These are phyloP conservation scores for Trichoderma sp. DNA, from an alignment of 2,329 filamentous ascomycete genomes.

Conservation along the genomic window DNA sequence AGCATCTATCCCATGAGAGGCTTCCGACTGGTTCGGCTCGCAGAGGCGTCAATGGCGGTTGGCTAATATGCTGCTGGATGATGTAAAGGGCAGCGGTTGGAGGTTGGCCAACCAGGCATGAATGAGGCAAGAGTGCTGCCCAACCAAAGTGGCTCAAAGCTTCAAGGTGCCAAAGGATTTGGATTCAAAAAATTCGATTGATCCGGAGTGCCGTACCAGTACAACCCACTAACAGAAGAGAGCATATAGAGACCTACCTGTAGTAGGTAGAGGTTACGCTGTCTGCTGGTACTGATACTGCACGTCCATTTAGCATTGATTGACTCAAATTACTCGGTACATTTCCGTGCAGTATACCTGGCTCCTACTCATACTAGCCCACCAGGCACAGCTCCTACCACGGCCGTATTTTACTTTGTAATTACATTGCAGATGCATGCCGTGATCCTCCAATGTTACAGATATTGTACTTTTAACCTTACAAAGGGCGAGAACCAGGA, in stretches of 20 bases:
- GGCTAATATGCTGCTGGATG: not conserved
- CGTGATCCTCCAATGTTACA: not conserved
- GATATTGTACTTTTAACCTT: not conserved
- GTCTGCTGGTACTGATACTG: not conserved
- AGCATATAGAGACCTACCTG: not conserved
- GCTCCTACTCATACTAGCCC: too few species aligned
- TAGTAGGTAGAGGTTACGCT: not conserved
- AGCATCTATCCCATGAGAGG: not conserved
- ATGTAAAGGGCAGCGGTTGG: not conserved
- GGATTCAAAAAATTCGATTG: not conserved
- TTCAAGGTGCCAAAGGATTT: not conserved
- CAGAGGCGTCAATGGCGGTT: constrained; percentile 1
- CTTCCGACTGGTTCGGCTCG: constrained; percentile 16
- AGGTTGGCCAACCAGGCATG: not conserved
- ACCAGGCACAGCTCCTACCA: too few species aligned
- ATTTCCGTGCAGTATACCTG: not conserved
- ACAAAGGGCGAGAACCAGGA: not conserved
- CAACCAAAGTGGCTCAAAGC: not conserved
- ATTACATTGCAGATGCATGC: not conserved
- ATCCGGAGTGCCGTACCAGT: not conserved
- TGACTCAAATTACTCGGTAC: not conserved
- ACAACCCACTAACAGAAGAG: not conserved
- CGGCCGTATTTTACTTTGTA: too few species aligned
- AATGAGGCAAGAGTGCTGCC: not conserved
- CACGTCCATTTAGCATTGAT: too few species aligned